phyloP scores from a whole-genome alignment of 2,329 filamentous ascomycete species.

The Fusarium redolens region DNA sequence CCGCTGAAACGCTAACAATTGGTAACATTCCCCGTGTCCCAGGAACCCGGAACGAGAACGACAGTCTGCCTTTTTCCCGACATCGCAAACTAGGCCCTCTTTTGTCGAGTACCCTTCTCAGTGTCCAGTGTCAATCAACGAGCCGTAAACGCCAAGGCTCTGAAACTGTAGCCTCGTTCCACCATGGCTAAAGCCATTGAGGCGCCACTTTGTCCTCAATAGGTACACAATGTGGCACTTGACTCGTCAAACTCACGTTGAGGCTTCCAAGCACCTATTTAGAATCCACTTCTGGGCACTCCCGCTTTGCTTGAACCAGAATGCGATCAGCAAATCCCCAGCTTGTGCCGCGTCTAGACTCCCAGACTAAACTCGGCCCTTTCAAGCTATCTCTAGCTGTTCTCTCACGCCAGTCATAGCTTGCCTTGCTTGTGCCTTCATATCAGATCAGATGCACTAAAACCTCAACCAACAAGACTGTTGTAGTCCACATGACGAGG shows the following conservation, averaged over 20 bases:
- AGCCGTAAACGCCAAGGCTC: slow-evolving; percentile 8
- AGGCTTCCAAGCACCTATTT: slow-evolving; percentile 11
- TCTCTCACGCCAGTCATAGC: not conserved
- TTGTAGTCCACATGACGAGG: slow-evolving; percentile 15
- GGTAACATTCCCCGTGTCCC: slow-evolving; percentile 28
- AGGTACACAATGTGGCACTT: slow-evolving; percentile 22
- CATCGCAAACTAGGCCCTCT: slow-evolving; percentile 6
- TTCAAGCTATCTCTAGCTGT: slow-evolving; percentile 1
- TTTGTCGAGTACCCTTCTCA: not conserved
- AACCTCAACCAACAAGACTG: slow-evolving; percentile 17
- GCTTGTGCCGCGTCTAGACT: slow-evolving; percentile 20
- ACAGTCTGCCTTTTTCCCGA: not conserved
- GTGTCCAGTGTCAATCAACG: not conserved
- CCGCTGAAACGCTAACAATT: not conserved
- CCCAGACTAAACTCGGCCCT: not conserved
- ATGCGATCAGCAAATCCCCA: slow-evolving; percentile 20
- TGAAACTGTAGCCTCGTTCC: not conserved
- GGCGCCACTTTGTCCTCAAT: not conserved
- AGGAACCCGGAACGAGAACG: slow-evolving; percentile 19
- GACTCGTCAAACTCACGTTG: slow-evolving; percentile 16
- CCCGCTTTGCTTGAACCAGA: slow-evolving; percentile 11
- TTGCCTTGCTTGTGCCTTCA: not conserved
- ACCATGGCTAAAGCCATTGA: slow-evolving; percentile 8
- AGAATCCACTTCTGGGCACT: slow-evolving; percentile 18
- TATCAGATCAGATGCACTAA: not conserved